Evolutionary conservation across 306 rosid genomes (phyloP), one percentile per base, ranked within the genome.

Genomic region (Hippophae tibetana): DNA sequence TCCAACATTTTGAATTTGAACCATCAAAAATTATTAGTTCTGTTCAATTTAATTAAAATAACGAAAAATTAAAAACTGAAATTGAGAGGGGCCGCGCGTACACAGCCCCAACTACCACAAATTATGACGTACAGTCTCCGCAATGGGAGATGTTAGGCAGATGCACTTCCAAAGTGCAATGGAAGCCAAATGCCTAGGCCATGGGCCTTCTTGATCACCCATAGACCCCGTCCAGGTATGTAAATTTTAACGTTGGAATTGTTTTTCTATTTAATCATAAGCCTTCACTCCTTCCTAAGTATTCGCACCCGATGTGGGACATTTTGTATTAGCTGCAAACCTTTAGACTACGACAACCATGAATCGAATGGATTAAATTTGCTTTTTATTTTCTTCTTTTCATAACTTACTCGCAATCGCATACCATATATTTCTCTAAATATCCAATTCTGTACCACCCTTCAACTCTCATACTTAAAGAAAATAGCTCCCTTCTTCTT

Each of bases 51-150:
- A 18, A 18, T 18, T 18, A 18, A 18, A 18, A 18, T 18, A 18
- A 18, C 1, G 23, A 18, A 18, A 31, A 31, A 31, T 31, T 31
- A 2, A 0, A 31, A 31, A 31, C 38, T 31, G 3, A 31, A 31
- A 2, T 67, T 62, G 10, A 47, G 54, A 71, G 77, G 82, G 80
- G 77, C 73, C 80, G 78, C 83, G 79, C 84, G 75, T 5, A 79
- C 80, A 79, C 79, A 73, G 79, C 76, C 75, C 77, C 77, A 70
- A 9, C 79, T 59, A 5, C 67, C 77, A 78, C 66, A 78, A 78
- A 78, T 78, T 78, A 53, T 63, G 83, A 78, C 74, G 75, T 64
- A 78, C 80, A 71, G 56, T 74, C 80, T 74, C 77, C 83, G 0
- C 57, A 0, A 3, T 50, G 80, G 38, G 69, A 78, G 83, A 74